Base-by-base conservation (phyloP, 148 eudicot species). In the Cornus suecica region DNA sequence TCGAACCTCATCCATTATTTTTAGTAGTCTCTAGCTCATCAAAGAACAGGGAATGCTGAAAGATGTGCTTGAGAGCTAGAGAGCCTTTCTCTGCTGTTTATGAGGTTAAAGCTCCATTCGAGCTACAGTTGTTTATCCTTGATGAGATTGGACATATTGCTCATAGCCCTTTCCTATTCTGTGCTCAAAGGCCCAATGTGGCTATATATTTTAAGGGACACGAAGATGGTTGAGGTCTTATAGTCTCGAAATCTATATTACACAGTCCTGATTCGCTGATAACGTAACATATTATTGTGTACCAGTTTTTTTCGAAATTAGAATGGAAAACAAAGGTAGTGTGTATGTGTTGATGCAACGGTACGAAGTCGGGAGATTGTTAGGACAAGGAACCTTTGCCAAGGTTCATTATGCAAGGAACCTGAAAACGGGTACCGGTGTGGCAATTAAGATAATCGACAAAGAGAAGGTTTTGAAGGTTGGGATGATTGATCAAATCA, bases 21-120 rank as follows among this genome's bases (percentile, higher is more conserved):
- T 77, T 58, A 58, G 73, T 71, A 30, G 76, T 81, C 80, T 74
- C 70, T 62, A 30, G 79, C 68, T 74, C 68, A 52, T 24, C 42
- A 65, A 71, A 82, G 68, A 52, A 66, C 79, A 77, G 90, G 94
- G 94, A 88, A 90, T 90, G 97, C 92, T 77, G 92, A 85, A 88
- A 90, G 90, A 90, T 92, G 91, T 87, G 91, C 81, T 77, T 88
- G 78, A 34, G 34, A 72, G 80, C 79, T 64, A 80, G 76, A 78
- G 80, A 73, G 84, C 72, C 88, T 66, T 32, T 34, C 69, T 71
- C 77, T 61, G 79, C 76, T 61, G 61, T 73, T 41, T 23, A 62
- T 71, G 74, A 66, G 42, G 76, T 54, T 28, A 60, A 62, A 77
- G 80, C 84, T 80, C 87, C 63, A 42, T 67, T 45, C 11, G 82